Evolutionary conservation across 2,329 filamentous ascomycete species (phyloP).

Genomic region (Calycina marina): DNA sequence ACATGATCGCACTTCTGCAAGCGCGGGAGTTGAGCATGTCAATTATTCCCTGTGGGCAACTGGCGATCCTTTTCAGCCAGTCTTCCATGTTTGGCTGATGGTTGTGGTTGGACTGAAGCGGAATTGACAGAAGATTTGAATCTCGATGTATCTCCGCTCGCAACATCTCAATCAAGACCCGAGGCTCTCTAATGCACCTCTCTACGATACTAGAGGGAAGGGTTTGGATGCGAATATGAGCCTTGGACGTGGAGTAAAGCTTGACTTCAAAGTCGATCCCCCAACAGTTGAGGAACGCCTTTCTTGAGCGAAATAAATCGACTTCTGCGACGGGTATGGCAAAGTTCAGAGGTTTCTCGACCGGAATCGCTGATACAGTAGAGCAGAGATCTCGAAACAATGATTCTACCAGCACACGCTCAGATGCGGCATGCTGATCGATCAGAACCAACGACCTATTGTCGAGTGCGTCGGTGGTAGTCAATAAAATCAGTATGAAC

Average conservation of each 20-base stretch:
- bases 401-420: conserved; percentile 65
- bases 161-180: conserved; percentile 58
- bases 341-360: conserved; percentile 46
- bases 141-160: conserved; percentile 60
- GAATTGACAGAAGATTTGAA: conserved; percentile 4
- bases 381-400: conserved; percentile 46
- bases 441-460: conserved; percentile 49
- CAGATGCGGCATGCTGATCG: conserved; percentile 92
- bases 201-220: conserved; percentile 63
- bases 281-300: conserved; percentile 52
- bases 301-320: conserved; percentile 38
- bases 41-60: conserved; percentile 60
- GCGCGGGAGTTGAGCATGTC: conserved; percentile 64
- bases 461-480: conserved; percentile 6
- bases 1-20: conserved; percentile 74
- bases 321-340: conserved; percentile 48
- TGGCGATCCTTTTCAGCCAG: conserved; percentile 50
- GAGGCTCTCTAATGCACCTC: conserved; percentile 58
- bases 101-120: background rate
- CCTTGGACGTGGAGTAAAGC: background rate
- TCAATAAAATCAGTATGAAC: conserved; percentile 57
- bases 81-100: conserved; percentile 9
- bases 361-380: conserved; percentile 21
- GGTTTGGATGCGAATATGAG: conserved; percentile 32
- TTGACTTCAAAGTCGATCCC: conserved; percentile 42